phyloP scores from a whole-genome alignment of 495 filamentous ascomycete species.

The Penicillium arizonense region DNA sequence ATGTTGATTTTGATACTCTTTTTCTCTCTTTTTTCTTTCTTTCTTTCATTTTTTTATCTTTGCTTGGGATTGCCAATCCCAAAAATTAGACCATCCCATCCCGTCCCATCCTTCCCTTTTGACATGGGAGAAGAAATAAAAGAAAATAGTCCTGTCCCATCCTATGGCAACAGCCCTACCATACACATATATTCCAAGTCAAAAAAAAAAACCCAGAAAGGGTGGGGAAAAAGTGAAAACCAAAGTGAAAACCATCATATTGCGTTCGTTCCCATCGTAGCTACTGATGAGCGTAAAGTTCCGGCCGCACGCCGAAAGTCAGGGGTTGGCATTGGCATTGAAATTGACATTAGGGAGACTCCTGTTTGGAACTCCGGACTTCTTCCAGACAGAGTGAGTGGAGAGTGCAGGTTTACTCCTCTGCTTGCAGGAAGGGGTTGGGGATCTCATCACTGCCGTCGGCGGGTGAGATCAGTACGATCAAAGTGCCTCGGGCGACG shows the following conservation, averaged over 20 bases:
- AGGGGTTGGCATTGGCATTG: background rate
- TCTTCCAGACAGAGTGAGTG: too few species aligned
- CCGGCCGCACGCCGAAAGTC: slow-evolving; percentile 7
- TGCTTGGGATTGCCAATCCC: background rate
- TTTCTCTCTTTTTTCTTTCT: background rate
- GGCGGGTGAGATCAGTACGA: slow-evolving; percentile 87
- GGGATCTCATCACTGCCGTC: slow-evolving; percentile 95
- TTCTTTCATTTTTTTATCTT: background rate
- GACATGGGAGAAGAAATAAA: background rate
- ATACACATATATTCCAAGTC: slow-evolving; percentile 1
- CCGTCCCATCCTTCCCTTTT: too few species aligned
- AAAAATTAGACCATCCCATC: background rate
- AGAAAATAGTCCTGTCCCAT: background rate
- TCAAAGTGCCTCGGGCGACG: slow-evolving; percentile 86
- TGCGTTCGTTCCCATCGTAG: slow-evolving; percentile 29
- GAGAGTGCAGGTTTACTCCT: slow-evolving; percentile 43
- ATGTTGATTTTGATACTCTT: background rate
- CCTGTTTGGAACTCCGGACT: too few species aligned
- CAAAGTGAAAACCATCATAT: slow-evolving; percentile 7
- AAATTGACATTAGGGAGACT: too few species aligned
- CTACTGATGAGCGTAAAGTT: slow-evolving; percentile 16
- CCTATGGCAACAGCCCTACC: background rate
- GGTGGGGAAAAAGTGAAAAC: background rate
- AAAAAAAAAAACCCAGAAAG: slow-evolving; percentile 7
- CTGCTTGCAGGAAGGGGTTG: slow-evolving; percentile 81